Evolutionary conservation across 805 yeast species (phyloP), one percentile per base, ranked within the genome.

Genomic region (Candida nitratophila): DNA sequence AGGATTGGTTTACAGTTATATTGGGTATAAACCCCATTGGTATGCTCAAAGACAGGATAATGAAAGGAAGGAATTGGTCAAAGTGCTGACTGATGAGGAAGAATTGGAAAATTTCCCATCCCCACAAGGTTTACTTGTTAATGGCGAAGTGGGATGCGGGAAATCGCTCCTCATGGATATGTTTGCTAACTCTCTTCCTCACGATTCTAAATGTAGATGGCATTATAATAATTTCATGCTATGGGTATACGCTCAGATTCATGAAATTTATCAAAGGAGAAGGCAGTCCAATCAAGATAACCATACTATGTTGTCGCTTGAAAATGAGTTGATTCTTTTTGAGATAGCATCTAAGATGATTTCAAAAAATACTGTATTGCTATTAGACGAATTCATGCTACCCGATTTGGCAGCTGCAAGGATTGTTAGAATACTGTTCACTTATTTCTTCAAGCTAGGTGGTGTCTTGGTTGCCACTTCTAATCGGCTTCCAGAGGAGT

Each of bases 371-470:
- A 79, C 86, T 1, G 66, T 83, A 14, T 59, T 83, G 47, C 67
- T 83, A 59, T 60, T 83, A 35, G 90, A 83, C 57, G 90, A 84
- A 57, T 83, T 83, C 62, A 81, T 82, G 84, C 56, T 83, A 27
- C 90, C 90, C 0, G 90, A 83, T 55, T 70, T 84, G 32, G 86
- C 88, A 0, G 74, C 85, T 20, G 89, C 87, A 1, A 83, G 81
- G 52, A 79, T 83, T 32, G 65, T 83, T 45, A 77, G 79, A 57
- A 69, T 80, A 14, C 60, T 83, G 41, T 81, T 83, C 60, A 78
- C 83, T 0, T 81, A 76, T 56, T 83, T 76, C 62, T 83, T 83
- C 66, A 81, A 78, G 51, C 58, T 83, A 12, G 90, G 90, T 3
- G 90, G 90, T 4, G 86, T 83, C 0, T 60, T 83, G 37, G 82